A percentile compares a stretch with the other conserved stretches of the same genome.
Conservation (phyloP, 2,329 filamentous ascomycete species). For the Aureobasidium sp. region DNA sequence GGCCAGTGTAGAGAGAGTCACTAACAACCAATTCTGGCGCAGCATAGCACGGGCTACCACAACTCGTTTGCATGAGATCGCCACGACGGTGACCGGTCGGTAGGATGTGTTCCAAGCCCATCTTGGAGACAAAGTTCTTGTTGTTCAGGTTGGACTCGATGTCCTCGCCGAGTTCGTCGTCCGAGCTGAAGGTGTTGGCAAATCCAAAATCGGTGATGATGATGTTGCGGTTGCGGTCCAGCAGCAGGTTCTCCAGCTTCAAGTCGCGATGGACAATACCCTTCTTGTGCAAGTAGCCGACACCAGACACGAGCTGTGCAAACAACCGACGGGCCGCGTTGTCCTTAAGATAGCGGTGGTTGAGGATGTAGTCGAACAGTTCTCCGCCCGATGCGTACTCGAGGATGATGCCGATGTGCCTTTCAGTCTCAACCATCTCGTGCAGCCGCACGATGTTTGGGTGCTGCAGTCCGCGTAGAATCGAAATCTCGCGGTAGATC, state of each 20-base stretch:
- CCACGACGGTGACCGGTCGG: conserved; percentile 68
- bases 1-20: conserved; percentile 91
- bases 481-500: conserved; percentile 94
- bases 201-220: conserved; percentile 99
- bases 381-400: conserved; percentile 97
- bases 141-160: conserved; percentile 81
- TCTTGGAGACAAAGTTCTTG: conserved; percentile 76
- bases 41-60: conserved; percentile 94
- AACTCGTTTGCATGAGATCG: conserved; percentile 98
- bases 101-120: conserved; percentile 67
- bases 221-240: conserved; percentile 96
- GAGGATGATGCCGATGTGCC: conserved; percentile 94
- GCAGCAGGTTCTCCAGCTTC: conserved; percentile 88
- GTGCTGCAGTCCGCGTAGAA: conserved; percentile 77
- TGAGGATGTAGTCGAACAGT: conserved; percentile 95
- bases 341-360: conserved; percentile 93
- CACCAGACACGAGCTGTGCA: conserved; percentile 89
- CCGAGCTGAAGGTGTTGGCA: conserved; percentile 89
- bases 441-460: conserved; percentile 95
- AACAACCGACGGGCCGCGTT: conserved; percentile 83
- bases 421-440: conserved; percentile 97
- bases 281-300: conserved; percentile 96
- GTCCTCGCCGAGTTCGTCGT: conserved; percentile 80
- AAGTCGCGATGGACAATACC: conserved; percentile 96
- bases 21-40: conserved; percentile 95